These are phyloP conservation scores for Aureobasidium namibiae DNA, from an alignment of 2,329 filamentous ascomycete species.

Conservation along the genomic window DNA sequence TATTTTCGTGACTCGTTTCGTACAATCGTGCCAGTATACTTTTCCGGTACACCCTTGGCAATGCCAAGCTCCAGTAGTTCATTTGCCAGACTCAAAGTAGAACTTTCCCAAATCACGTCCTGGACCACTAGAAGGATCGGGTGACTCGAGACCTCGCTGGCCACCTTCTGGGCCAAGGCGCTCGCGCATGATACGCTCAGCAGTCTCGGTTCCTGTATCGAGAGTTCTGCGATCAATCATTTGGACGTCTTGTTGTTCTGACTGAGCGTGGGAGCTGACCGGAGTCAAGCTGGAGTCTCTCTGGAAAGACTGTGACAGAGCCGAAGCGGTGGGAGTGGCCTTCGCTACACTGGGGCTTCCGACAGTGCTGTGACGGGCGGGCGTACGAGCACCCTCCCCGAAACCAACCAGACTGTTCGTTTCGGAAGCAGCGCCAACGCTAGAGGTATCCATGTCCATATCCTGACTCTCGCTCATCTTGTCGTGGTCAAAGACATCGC, in stretches of 20 bases:
- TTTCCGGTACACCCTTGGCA: not conserved
- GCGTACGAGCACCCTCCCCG: slow-evolving; percentile 70
- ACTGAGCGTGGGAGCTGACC: slow-evolving; percentile 20
- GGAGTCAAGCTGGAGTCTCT: slow-evolving; percentile 25
- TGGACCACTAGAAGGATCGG: slow-evolving; percentile 26
- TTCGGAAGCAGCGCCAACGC: slow-evolving; percentile 74
- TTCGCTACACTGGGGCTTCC: slow-evolving; percentile 59
- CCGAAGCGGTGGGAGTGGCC: slow-evolving; percentile 18
- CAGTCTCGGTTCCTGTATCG: slow-evolving; percentile 40
- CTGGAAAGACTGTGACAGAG: slow-evolving; percentile 24
- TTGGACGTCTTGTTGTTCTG: slow-evolving; percentile 32
- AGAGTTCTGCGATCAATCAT: slow-evolving; percentile 36
- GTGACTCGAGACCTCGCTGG: slow-evolving; percentile 34
- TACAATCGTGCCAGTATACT: not conserved
- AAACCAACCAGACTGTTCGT: slow-evolving; percentile 82
- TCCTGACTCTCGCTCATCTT: slow-evolving; percentile 54
- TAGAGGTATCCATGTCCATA: slow-evolving; percentile 43
- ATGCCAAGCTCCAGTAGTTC: not conserved
- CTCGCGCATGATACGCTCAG: slow-evolving; percentile 57
- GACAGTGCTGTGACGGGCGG: slow-evolving; percentile 56
- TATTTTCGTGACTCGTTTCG: not conserved
- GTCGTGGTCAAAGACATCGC: slow-evolving; percentile 54
- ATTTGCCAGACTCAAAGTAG: slow-evolving; percentile 44
- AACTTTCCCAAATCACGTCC: slow-evolving; percentile 45
- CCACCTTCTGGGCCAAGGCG: slow-evolving; percentile 38